Evolutionary conservation across 2,329 filamentous ascomycete species (phyloP).

Genomic region (Venturia asperata): DNA sequence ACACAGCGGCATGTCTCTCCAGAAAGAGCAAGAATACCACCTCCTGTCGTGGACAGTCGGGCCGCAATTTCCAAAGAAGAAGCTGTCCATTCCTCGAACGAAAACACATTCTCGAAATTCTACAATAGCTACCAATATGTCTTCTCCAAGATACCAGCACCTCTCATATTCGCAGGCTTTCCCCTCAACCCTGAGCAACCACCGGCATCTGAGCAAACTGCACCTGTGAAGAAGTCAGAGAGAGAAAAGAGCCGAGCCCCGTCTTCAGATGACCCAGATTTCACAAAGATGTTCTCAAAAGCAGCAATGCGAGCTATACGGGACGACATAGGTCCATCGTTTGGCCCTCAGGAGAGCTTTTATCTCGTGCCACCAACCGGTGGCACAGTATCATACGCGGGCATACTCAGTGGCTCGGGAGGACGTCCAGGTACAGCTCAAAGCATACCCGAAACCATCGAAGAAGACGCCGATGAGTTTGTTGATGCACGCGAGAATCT

Average conservation of each 20-base stretch:
- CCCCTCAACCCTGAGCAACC: conserved; percentile 49
- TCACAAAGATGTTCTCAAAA: conserved; percentile 75
- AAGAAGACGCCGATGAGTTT: conserved; percentile 62
- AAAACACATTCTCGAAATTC: conserved; percentile 83
- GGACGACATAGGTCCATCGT: conserved; percentile 53
- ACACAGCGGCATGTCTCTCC: conserved; percentile 16
- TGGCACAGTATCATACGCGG: conserved; percentile 87
- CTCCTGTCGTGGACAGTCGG: conserved; percentile 26
- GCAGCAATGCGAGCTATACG: conserved; percentile 74
- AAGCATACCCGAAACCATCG: conserved; percentile 30
- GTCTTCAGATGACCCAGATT: conserved; percentile 52
- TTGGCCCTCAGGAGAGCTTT: conserved; percentile 61
- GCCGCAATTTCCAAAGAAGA: conserved; percentile 25
- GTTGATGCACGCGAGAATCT: conserved; percentile 74
- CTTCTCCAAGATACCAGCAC: conserved; percentile 81
- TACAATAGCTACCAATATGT: conserved; percentile 87
- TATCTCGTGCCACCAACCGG: conserved; percentile 91
- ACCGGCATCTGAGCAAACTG: conserved; percentile 22
- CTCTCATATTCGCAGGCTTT: conserved; percentile 85
- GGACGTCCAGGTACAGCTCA: conserved; percentile 31
- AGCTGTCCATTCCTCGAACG: conserved; percentile 35
- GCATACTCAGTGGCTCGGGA: conserved; percentile 57
- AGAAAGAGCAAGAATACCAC: conserved; percentile 14
- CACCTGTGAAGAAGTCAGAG: conserved; percentile 20
- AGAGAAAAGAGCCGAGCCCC: conserved; percentile 26